Evolutionary conservation across 306 rosid species (phyloP), one percentile per base, ranked within the genome.

Genomic region (Adenanthera pavonina): DNA sequence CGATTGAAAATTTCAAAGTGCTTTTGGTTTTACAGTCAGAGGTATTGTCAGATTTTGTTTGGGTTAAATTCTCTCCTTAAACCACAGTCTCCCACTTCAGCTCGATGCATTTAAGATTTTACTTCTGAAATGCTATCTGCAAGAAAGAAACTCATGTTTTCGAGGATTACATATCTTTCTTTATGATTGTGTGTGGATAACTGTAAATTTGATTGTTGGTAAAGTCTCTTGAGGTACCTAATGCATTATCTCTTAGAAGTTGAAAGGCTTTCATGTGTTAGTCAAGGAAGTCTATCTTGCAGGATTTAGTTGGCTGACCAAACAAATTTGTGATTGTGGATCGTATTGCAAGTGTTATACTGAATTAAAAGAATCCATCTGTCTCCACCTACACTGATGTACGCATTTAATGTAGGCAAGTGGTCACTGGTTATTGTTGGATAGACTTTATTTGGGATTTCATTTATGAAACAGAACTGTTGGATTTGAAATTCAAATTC

Each of bases 291-390:
- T 38, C 14, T n/a, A 5, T 7, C 41, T 25, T 44, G 74, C 41
- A 69, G 40, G 74, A 46, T 46, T 44, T 70, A 70, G 75, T 70
- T 70, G 57, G 57, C 40, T 8, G 6, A 46, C 38, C 75, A 44
- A 46, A 46, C 7, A 19, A 30, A 46, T 17, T 33, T 40, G 72
- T 43, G 44, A 69, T 43, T 69, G 36, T 43, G 36, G 33, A 69
- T 19, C 11, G 38, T n/a, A 64, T 64, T 3, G 40, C 15, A 8
- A 8, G 35, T 20, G 15, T 8, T 20, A 19, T 57, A 33, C 34
- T 68, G 73, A 68, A 41, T 69, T 68, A 9, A 69, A 43, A 69
- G 56, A 15, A 34, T 8, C 54, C 3, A 44, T 69, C 74, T 25
- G 52, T 69, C 19, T 19, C 51, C 74, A 69, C 56, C 56, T 46